Conservation (phyloP, 202 grass and related monocot species). For the Schoenoplectus triqueter region DNA sequence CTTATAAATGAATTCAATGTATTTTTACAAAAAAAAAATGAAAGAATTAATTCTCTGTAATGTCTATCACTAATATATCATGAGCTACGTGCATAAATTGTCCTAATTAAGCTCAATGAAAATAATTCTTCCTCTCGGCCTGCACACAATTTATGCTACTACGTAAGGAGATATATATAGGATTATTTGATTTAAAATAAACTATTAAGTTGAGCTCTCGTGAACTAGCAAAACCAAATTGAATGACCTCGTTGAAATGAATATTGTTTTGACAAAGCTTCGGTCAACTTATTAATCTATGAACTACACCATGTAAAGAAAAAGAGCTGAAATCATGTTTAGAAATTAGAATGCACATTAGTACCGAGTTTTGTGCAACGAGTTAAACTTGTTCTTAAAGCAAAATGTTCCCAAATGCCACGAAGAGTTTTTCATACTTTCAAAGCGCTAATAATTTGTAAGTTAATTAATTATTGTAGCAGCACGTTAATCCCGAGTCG, state of each 20-base stretch:
- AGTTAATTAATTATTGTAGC: not conserved
- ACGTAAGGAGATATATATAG: no score
- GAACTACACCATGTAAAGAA: not conserved
- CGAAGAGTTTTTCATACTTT: constrained; percentile 20
- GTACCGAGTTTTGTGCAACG: constrained; percentile 11
- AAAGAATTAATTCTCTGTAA: no score
- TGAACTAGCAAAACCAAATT: not conserved
- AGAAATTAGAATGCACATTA: not conserved
- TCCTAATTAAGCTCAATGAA: no score
- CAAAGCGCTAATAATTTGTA: constrained; percentile 10
- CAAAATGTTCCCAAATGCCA: constrained; percentile 22
- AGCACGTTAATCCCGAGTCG: constrained; percentile 15
- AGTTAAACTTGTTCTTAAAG: constrained; percentile 21
- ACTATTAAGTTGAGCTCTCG: not conserved
- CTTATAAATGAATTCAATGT: not conserved
- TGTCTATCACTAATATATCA: no score
- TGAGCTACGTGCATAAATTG: no score
- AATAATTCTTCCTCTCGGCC: no score
- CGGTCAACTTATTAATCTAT: constrained; percentile 14
- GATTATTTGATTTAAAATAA: no score
- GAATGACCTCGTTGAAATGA: not conserved
- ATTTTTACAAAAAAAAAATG: not conserved
- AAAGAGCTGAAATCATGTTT: not conserved
- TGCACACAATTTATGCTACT: no score
- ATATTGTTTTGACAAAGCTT: not conserved